Conservation (phyloP, 495 filamentous ascomycete genomes). For the Hamigera avellanea region DNA sequence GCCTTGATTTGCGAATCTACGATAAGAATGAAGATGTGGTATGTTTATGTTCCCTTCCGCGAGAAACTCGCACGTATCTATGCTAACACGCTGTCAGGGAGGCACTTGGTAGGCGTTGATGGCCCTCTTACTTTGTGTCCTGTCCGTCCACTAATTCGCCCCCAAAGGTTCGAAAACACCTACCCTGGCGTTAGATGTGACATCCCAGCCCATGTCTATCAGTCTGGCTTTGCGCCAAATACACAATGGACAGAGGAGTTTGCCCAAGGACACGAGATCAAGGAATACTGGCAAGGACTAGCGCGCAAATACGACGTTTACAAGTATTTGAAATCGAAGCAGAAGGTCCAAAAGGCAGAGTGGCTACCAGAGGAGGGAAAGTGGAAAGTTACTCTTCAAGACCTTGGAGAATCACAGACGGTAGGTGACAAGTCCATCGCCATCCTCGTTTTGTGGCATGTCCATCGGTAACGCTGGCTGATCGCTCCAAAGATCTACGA, state of each 20-base stretch:
- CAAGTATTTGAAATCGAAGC: constrained; percentile 37
- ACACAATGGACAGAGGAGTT: constrained; percentile 55
- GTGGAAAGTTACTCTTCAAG: constrained; percentile 38
- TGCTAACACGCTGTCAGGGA: constrained; percentile 17
- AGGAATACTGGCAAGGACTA: constrained; percentile 49
- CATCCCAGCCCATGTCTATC: constrained; percentile 62
- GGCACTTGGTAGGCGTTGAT: constrained; percentile 40
- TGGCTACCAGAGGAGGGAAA: constrained; percentile 41
- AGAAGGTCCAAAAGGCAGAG: constrained; percentile 37
- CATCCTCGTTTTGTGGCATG: neutral
- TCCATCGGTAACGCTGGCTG: constrained; percentile 5
- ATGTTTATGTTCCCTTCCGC: constrained; percentile 8
- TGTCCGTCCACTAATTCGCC: neutral
- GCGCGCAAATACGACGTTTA: constrained; percentile 52
- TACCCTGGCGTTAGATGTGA: constrained; percentile 53
- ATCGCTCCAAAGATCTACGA: constrained; percentile 33
- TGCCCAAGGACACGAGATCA: constrained; percentile 52
- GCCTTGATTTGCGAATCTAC: constrained; percentile 39
- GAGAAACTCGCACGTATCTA: neutral
- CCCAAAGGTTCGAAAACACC: constrained; percentile 37
- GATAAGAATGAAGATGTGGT: constrained; percentile 46
- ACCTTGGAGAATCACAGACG: constrained; percentile 21
- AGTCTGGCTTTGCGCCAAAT: constrained; percentile 54
- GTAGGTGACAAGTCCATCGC: constrained; percentile 9
- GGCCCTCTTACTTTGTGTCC: too few species aligned